Conservation (phyloP, 2,329 filamentous ascomycete species). For the Dothideomycetes sp. region DNA sequence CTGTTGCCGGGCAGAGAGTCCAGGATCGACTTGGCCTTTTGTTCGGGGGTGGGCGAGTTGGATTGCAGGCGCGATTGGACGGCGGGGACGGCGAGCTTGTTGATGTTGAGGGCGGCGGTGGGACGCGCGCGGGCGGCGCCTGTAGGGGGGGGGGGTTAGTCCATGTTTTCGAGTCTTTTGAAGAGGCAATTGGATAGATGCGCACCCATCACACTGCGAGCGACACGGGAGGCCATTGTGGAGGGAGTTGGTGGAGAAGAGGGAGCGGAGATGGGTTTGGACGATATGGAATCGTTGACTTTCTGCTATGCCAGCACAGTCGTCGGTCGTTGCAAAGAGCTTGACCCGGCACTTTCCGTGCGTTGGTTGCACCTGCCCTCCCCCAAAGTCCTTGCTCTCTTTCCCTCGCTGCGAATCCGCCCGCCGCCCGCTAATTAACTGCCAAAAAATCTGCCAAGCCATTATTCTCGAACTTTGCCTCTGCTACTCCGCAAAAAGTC, state of each 20-base stretch:
- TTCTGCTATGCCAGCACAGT: neutral
- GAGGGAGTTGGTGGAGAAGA: conserved; percentile 43
- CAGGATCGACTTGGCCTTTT: conserved; percentile 92
- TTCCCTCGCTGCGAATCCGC: too few relatives aligned
- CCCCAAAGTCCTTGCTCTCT: too few relatives aligned
- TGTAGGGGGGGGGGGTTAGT: conserved; percentile 29
- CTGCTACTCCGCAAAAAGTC: too few relatives aligned
- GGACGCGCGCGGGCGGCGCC: conserved; percentile 82
- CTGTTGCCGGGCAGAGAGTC: conserved; percentile 88
- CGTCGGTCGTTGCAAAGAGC: neutral
- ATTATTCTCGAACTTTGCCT: too few relatives aligned
- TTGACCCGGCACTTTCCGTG: conserved; percentile 4
- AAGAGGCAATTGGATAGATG: conserved; percentile 25
- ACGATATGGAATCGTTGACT: conserved; percentile 2
- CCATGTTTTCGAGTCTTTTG: conserved; percentile 14
- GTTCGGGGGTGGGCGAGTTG: conserved; percentile 82
- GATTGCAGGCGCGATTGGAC: conserved; percentile 52
- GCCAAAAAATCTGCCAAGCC: too few relatives aligned
- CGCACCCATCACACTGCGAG: conserved; percentile 90
- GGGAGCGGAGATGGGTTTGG: conserved; percentile 10
- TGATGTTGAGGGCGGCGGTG: conserved; percentile 54
- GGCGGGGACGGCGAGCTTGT: conserved; percentile 65
- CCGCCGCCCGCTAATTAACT: too few relatives aligned
- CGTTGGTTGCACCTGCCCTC: too few relatives aligned
- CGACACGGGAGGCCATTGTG: conserved; percentile 96